Conservation (phyloP, 2,329 filamentous ascomycete genomes). For the Sclerotiophoma versabilis region DNA sequence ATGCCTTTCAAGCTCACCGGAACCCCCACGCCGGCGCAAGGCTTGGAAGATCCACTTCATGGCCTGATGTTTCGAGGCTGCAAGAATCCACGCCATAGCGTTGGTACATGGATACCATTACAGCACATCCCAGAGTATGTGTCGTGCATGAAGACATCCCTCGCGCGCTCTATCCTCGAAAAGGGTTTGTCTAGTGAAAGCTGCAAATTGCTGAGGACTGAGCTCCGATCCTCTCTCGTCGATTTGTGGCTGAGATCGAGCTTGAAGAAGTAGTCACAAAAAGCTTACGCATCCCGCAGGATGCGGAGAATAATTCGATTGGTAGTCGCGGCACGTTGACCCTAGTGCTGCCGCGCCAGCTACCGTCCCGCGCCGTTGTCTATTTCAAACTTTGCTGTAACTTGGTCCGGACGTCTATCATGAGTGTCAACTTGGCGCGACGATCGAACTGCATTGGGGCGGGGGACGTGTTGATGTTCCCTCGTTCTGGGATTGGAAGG, state of each 20-base stretch:
- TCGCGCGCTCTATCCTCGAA: not conserved
- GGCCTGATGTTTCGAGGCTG: conserved; percentile 14
- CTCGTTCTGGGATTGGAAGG: conserved; percentile 6
- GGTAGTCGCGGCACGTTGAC: not conserved
- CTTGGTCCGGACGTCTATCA: conserved; percentile 1
- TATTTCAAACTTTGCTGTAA: conserved; percentile 13
- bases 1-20: not conserved
- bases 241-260: too few species aligned
- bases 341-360: not conserved
- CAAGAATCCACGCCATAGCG: not conserved
- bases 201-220: not conserved
- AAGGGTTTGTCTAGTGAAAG: not conserved
- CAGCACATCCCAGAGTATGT: conserved; percentile 9
- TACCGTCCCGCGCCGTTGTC: conserved; percentile 12
- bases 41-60: conserved; percentile 5
- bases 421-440: not conserved
- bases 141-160: conserved; percentile 3
- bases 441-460: not conserved
- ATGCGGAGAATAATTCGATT: not conserved
- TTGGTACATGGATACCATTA: not conserved
- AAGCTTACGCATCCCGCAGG: not conserved
- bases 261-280: not conserved
- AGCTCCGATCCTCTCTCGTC: not conserved
- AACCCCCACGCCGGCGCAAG: not conserved
- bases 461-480: conserved; percentile 12